Percentiles rank a stretch among this genome's conserved stretches.
Evolutionary conservation across 2,329 filamentous ascomycete genomes (phyloP).

Genomic region (Lojkania enalia): DNA sequence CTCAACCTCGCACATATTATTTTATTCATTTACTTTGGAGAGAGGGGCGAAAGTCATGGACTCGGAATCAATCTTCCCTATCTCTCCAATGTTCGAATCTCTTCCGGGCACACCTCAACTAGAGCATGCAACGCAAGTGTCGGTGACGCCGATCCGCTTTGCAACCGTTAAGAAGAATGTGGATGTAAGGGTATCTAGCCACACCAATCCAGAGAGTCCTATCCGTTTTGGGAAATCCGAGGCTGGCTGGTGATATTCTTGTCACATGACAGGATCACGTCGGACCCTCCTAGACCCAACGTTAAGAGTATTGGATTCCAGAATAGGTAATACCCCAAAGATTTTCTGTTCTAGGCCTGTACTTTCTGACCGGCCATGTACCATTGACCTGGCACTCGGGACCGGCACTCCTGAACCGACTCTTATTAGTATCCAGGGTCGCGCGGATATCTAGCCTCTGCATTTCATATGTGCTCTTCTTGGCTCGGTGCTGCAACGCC

Average conservation of each 20-base stretch:
- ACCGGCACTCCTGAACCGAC: no score
- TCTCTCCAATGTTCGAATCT: slow-evolving; percentile 5
- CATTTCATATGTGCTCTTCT: no score
- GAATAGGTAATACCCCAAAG: no score
- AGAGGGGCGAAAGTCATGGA: not conserved
- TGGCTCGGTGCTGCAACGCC: no score
- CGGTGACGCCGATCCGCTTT: slow-evolving; percentile 11
- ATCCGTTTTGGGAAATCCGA: slow-evolving; percentile 1
- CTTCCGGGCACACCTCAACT: not conserved
- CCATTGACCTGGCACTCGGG: no score
- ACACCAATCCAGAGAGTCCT: slow-evolving; percentile 13
- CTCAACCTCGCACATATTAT: slow-evolving; percentile 12
- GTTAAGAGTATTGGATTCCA: no score
- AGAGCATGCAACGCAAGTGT: slow-evolving; percentile 11
- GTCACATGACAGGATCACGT: no score
- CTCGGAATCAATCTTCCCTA: not conserved
- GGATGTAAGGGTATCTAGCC: slow-evolving; percentile 12
- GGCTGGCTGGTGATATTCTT: slow-evolving; percentile 3
- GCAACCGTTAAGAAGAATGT: slow-evolving; percentile 13
- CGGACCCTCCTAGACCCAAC: no score
- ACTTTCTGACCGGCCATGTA: no score
- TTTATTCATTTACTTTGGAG: slow-evolving; percentile 4
- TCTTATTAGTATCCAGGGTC: no score
- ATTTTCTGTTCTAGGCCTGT: no score
- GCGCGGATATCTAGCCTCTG: no score